Evolutionary conservation across 192 early-diverging fungal species (phyloP).

Genomic region (Podila epicladia): DNA sequence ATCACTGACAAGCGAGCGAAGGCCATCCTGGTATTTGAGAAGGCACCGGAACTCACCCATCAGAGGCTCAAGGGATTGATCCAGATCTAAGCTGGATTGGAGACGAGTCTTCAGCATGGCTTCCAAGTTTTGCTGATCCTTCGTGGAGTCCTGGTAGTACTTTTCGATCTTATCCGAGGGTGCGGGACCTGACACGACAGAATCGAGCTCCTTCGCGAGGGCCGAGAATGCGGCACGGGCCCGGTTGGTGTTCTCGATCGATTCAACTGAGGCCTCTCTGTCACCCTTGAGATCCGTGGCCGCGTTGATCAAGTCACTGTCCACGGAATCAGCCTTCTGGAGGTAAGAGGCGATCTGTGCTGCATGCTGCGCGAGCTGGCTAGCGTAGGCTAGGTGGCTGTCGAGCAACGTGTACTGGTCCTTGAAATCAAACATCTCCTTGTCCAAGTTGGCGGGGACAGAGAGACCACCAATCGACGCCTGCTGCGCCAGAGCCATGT

Average conservation of each 20-base stretch:
- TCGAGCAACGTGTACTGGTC: constrained; percentile 19
- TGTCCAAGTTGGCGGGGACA: constrained; percentile 15
- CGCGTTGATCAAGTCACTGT: constrained; percentile 9
- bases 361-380: constrained; percentile 20
- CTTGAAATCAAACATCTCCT: constrained; percentile 18
- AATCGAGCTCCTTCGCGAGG: constrained; percentile 9
- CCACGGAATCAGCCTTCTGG: constrained; percentile 14
- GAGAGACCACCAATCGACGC: not conserved
- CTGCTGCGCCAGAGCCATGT: constrained; percentile 2
- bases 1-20: constrained; percentile 10
- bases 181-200: constrained; percentile 5
- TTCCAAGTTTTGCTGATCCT: constrained; percentile 7
- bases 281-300: constrained; percentile 24
- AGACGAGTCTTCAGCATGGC: constrained; percentile 7
- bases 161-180: not conserved
- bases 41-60: constrained; percentile 13
- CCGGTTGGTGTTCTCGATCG: not conserved
- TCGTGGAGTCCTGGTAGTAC: not conserved
- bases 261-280: constrained; percentile 13
- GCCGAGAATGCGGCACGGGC: not conserved
- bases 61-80: constrained; percentile 19
- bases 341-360: constrained; percentile 18
- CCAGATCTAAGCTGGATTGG: not conserved
- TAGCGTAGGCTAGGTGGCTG: constrained; percentile 12
- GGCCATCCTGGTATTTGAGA: constrained; percentile 31